Base-by-base conservation (phyloP, 768 basidiomycete species). In the Mycena pura region DNA sequence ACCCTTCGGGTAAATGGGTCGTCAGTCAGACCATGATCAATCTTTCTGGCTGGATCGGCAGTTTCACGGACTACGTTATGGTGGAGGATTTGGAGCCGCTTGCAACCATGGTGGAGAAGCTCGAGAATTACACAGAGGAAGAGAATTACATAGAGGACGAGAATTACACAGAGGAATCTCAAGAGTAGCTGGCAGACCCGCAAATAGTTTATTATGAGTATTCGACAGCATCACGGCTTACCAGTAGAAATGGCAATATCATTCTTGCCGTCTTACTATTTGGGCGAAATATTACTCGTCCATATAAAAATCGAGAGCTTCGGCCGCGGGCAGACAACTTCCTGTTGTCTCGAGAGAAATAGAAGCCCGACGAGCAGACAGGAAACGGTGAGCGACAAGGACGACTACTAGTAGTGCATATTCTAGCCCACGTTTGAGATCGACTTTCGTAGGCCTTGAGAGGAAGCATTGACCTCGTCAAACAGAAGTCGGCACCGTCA, bases 1-100 rank as follows among this genome's bases (percentile, higher is more conserved):
- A 54, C 41, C 41, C 52, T 21, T 54, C 52, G 41, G 52, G 52
- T 21, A 54, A 44, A 34, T 54, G 52, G 52, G 52, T 54, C 52
- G 19, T 54, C 52, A 54, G 52, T 34, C 52, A 54, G 52, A 54
- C 52, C 4, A 54, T 19, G 41, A 31, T 54, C 29, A 43, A 54
- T 54, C 52, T 54, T 19, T 54, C 43, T 41, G 52, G 52, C 40
- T 34, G 40, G 40, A 24, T 32, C 28, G 52, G 52, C 29, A 54
- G 2, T 54, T 54, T 54, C 41, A 54, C 52, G 17, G 52, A 54
- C 41, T 54, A 54, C 41, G 52, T 43, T 40, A 34, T 54, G 52
- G 52, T 54, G 52, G 52, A 54, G 31, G 31, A 44, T 41, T 34
- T 54, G 52, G 52, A 32, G 22, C 52, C 41, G 41, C 28, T 54